Percentiles rank a stretch among this genome's conserved stretches.
These are phyloP conservation scores for Trichoderma breve DNA, from an alignment of 2,329 filamentous ascomycete species.

Conservation along the genomic window DNA sequence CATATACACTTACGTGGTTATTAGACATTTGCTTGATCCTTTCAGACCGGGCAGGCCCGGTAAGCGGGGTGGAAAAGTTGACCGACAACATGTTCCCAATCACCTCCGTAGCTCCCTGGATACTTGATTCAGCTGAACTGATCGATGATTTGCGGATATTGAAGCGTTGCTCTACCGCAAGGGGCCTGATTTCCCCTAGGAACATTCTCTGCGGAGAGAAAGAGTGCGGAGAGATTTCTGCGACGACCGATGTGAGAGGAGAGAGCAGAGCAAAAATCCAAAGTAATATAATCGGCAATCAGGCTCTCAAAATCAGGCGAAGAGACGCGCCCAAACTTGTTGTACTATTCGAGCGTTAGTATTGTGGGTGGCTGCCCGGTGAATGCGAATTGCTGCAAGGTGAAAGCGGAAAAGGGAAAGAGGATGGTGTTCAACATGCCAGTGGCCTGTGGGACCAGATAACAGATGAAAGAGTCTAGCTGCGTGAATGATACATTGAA, in stretches of 20 bases:
- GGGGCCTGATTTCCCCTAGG: background rate
- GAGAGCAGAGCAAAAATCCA: background rate
- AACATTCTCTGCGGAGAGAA: constrained; percentile 12
- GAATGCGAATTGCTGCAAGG: too few species aligned
- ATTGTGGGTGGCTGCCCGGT: background rate
- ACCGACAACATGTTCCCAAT: constrained; percentile 36
- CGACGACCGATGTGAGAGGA: background rate
- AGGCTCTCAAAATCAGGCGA: background rate
- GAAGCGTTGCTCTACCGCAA: background rate
- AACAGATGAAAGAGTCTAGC: background rate
- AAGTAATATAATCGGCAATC: too few species aligned
- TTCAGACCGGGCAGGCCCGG: constrained; percentile 36
- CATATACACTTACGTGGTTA: constrained; percentile 35
- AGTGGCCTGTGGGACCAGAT: background rate
- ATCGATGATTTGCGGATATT: background rate
- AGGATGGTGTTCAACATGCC: background rate
- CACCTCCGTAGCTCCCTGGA: background rate
- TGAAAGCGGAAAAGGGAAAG: background rate
- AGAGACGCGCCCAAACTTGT: background rate
- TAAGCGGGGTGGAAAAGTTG: constrained; percentile 41
- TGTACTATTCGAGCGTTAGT: background rate
- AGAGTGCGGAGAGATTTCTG: background rate
- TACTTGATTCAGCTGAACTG: background rate
- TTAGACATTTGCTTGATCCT: constrained; percentile 40
- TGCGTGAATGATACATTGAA: background rate